phyloP scores from a whole-genome alignment of 805 yeast species.

The Candida ortonii region DNA sequence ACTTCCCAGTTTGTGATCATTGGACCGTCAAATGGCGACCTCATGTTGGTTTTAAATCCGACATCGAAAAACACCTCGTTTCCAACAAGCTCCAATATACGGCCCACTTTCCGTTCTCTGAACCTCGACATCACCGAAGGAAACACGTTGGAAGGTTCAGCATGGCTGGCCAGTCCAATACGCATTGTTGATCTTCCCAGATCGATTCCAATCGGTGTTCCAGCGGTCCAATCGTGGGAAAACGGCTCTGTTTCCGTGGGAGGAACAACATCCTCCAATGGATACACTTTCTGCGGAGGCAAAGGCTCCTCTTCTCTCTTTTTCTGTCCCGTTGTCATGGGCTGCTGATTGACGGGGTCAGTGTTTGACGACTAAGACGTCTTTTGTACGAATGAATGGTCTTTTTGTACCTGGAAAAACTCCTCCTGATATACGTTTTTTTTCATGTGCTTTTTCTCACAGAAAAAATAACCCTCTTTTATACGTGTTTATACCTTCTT shows the following conservation, averaged over 20 bases:
- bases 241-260: conserved; percentile 45
- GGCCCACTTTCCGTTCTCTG: conserved; percentile 71
- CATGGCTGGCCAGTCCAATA: conserved; percentile 52
- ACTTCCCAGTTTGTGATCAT: conserved; percentile 91
- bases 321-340: too few relatives aligned
- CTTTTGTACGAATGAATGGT: too few relatives aligned
- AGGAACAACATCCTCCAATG: conserved; percentile 39
- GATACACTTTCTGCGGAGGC: conserved; percentile 43
- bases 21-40: conserved; percentile 84
- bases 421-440: too few relatives aligned
- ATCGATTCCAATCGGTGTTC: conserved; percentile 84
- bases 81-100: conserved; percentile 72
- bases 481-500: too few relatives aligned
- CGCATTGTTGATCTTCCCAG: conserved; percentile 66
- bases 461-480: too few relatives aligned
- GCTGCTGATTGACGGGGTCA: too few relatives aligned
- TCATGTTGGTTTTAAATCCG: conserved; percentile 62
- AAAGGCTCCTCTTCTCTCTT: conserved; percentile 28
- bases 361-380: too few relatives aligned
- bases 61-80: conserved; percentile 75
- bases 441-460: too few relatives aligned
- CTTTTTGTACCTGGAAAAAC: too few relatives aligned
- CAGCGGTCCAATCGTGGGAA: conserved; percentile 44
- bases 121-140: conserved; percentile 68
- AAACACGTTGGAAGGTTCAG: conserved; percentile 57